A percentile compares a stretch with the other conserved stretches of the same genome.
Conservation (phyloP, 169 alveolate genomes). For the Cryptosporidium sp. region DNA sequence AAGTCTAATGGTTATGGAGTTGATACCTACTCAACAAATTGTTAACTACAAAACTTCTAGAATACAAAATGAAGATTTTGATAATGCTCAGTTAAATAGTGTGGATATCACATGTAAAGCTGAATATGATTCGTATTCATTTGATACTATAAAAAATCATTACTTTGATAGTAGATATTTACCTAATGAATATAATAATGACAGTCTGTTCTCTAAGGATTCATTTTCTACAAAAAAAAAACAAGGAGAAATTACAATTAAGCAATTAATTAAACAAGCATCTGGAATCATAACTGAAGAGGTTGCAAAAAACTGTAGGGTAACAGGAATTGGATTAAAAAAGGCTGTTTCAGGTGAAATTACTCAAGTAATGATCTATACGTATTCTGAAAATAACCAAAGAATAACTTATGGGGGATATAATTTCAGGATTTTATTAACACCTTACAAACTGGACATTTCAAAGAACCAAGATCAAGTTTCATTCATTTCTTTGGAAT, state of each 20-base stretch:
- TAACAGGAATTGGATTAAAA: slow-evolving; percentile 64
- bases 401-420: slow-evolving; percentile 62
- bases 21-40: slow-evolving; percentile 21
- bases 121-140: not conserved
- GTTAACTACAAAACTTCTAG: not conserved
- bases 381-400: slow-evolving; percentile 54
- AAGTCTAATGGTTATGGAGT: slow-evolving; percentile 37
- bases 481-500: slow-evolving; percentile 40
- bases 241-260: slow-evolving; percentile 15
- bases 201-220: not conserved
- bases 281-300: slow-evolving; percentile 60
- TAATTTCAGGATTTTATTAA: slow-evolving; percentile 39
- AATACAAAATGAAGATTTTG: not conserved
- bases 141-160: slow-evolving; percentile 32
- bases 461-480: not conserved
- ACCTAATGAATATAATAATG: slow-evolving; percentile 19
- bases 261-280: slow-evolving; percentile 46
- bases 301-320: slow-evolving; percentile 55
- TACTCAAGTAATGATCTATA: slow-evolving; percentile 46
- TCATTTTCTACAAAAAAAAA: not conserved
- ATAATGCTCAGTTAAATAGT: not conserved
- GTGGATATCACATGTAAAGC: not conserved
- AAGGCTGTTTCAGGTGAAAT: slow-evolving; percentile 62
- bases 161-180: slow-evolving; percentile 22
- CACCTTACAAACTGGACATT: slow-evolving; percentile 42